Evolutionary conservation across 805 yeast species (phyloP).

Genomic region (Limtongozyma cylindracea): DNA sequence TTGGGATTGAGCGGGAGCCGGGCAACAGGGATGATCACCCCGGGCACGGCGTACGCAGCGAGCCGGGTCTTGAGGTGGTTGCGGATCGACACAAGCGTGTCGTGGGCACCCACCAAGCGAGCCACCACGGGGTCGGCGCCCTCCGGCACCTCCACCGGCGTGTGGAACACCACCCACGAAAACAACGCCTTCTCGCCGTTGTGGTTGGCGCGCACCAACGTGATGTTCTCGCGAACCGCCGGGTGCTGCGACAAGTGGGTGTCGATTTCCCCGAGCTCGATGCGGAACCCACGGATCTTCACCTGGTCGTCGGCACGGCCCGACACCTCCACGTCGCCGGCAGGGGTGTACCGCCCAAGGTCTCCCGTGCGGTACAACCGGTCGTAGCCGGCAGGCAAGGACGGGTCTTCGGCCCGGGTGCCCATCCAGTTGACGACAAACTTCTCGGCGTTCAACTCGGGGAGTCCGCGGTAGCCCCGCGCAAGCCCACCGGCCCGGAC

Average conservation of each 20-base stretch:
- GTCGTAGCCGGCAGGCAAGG: conserved; percentile 38
- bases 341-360: conserved; percentile 87
- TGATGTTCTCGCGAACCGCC: conserved; percentile 74
- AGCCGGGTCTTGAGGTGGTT: conserved; percentile 58
- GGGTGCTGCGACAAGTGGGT: conserved; percentile 92
- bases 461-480: conserved; percentile 84
- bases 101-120: conserved; percentile 59
- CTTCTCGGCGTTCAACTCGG: conserved; percentile 70
- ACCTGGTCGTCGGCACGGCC: conserved; percentile 99
- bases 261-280: conserved; percentile 94
- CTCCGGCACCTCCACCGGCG: too few relatives aligned
- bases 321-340: conserved; percentile 93
- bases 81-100: conserved; percentile 54
- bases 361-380: conserved; percentile 94
- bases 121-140: conserved; percentile 39
- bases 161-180: conserved; percentile 69
- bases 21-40: conserved; percentile 68
- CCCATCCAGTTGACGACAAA: conserved; percentile 63
- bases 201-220: conserved; percentile 76
- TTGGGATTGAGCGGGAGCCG: conserved; percentile 88
- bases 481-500: conserved; percentile 97
- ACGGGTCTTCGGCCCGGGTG: too few relatives aligned
- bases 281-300: conserved; percentile 94
- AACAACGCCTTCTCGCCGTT: conserved; percentile 82
- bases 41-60: conserved; percentile 85